Evolutionary conservation across 805 yeast genomes (phyloP).

Genomic region (Yamadazyma ubonensis): DNA sequence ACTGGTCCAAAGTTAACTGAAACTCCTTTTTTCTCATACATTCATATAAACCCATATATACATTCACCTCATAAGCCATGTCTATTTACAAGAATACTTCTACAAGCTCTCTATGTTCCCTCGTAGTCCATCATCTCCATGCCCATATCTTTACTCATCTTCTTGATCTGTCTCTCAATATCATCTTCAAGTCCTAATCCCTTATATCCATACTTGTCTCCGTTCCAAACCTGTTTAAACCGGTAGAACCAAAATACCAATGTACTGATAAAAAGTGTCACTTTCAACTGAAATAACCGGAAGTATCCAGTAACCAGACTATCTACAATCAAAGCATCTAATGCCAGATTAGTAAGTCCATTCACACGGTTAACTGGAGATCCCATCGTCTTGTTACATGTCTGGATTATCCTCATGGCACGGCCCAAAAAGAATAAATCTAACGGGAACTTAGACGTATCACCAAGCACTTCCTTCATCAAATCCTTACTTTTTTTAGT

Average conservation of each 20-base stretch:
- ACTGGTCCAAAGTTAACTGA: no score
- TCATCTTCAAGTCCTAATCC: constrained; percentile 44
- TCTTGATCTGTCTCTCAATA: constrained; percentile 43
- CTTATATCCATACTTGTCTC: constrained; percentile 31
- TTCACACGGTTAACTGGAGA: constrained; percentile 75
- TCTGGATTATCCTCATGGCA: constrained; percentile 74
- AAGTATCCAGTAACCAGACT: constrained; percentile 10
- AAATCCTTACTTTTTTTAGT: constrained; percentile 33
- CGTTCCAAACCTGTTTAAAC: constrained; percentile 31
- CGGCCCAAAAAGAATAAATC: constrained; percentile 64
- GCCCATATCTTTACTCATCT: constrained; percentile 45
- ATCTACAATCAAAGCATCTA: constrained; percentile 21
- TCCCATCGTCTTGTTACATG: constrained; percentile 60
- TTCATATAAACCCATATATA: no score
- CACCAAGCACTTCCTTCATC: constrained; percentile 56
- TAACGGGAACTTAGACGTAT: constrained; percentile 64
- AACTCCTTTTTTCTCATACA: no score
- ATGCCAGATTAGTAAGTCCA: constrained; percentile 58
- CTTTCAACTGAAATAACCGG: constrained; percentile 19
- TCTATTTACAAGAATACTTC: no score
- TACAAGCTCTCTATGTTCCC: no score
- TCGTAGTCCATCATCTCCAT: constrained; percentile 21
- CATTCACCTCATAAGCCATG: background rate
- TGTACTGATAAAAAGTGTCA: constrained; percentile 27
- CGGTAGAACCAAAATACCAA: constrained; percentile 33